Base-by-base conservation (phyloP, 257 asterid genomes). In the Penstemon eatonii region DNA sequence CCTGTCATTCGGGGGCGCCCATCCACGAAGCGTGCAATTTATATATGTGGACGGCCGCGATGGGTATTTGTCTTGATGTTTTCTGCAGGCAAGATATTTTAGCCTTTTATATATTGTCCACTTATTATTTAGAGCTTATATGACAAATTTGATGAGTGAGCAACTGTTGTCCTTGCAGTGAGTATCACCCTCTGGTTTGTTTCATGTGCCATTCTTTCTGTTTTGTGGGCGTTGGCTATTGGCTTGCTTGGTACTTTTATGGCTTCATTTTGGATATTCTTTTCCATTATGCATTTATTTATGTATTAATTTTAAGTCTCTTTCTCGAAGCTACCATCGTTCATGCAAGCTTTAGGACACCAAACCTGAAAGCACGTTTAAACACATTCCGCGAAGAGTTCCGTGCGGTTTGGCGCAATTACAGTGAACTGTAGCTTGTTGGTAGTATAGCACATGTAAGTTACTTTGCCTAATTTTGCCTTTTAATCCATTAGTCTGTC, bases 1-100 rank as follows among this genome's bases (percentile, higher is more conserved):
- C 97, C 98, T 69, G 98, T 93, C 75, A 86, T 92, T 72, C 95
- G 98, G 56, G 98, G 98, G 72, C 95, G 96, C 56, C 98, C 98
- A 68, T 93, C 97, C 70, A 68, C 87, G 15, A 93, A 87, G 71
- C 87, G 98, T 77, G 76, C 87, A 42, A 81, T 93, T 78, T 80
- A 81, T 78, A 83, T 93, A 63, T 93, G 98, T 77, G 98, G 98
- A 63, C 84, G 85, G 72, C 98, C 98, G 73, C 91, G 97, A 58
- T 92, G 95, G 96, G 84, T 86, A 62, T 86, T 92, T 86, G 92
- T 87, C 73, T 71, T 85, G 62, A 71, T 80, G 66, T 88, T 73
- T 79, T 80, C 95, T 45, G 56, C 73, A 58, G 89, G 95, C 88
- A 81, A 44, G 58, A 68, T 43, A 65, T 68, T 56, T 63, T 56